These are phyloP conservation scores for Neocatenulostroma microsporum DNA, from an alignment of 2,329 filamentous ascomycete species.

Conservation along the genomic window DNA sequence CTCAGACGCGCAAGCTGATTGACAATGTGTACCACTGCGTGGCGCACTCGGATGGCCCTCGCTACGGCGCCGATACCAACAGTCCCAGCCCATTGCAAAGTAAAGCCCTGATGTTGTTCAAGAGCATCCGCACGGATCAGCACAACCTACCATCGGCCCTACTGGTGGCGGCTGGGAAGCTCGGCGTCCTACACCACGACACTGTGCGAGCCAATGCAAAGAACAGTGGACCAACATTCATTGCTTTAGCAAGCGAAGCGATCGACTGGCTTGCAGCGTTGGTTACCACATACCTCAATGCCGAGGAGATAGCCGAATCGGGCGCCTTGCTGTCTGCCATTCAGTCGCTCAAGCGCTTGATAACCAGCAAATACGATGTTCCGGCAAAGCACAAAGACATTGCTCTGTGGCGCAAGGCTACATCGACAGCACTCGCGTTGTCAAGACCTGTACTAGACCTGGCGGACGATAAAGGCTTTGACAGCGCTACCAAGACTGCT, in stretches of 20 bases:
- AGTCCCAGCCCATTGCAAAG: slow-evolving; percentile 64
- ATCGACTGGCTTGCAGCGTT: slow-evolving; percentile 62
- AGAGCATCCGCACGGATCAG: slow-evolving; percentile 59
- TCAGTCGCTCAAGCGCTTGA: slow-evolving; percentile 58
- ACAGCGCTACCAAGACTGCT: slow-evolving; percentile 32
- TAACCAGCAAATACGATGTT: slow-evolving; percentile 75
- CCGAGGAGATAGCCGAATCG: slow-evolving; percentile 61
- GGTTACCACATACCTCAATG: slow-evolving; percentile 51
- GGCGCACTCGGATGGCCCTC: slow-evolving; percentile 58
- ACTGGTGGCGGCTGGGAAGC: slow-evolving; percentile 60
- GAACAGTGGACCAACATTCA: slow-evolving; percentile 62
- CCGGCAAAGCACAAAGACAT: slow-evolving; percentile 60
- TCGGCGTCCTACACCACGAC: slow-evolving; percentile 62
- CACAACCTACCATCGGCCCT: slow-evolving; percentile 59
- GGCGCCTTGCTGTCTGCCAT: slow-evolving; percentile 60
- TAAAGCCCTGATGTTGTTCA: slow-evolving; percentile 60
- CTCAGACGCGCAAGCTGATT: slow-evolving; percentile 61
- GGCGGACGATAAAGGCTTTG: slow-evolving; percentile 23
- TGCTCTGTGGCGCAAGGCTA: slow-evolving; percentile 74
- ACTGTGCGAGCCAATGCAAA: slow-evolving; percentile 14
- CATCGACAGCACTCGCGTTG: slow-evolving; percentile 60
- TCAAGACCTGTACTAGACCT: slow-evolving; percentile 56
- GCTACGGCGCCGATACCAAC: slow-evolving; percentile 66
- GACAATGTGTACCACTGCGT: slow-evolving; percentile 63
- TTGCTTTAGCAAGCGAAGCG: slow-evolving; percentile 77